Percentiles rank a stretch among this genome's conserved stretches.
Evolutionary conservation across 2,329 filamentous ascomycete species (phyloP).

Genomic region (Aspergillus piperis): DNA sequence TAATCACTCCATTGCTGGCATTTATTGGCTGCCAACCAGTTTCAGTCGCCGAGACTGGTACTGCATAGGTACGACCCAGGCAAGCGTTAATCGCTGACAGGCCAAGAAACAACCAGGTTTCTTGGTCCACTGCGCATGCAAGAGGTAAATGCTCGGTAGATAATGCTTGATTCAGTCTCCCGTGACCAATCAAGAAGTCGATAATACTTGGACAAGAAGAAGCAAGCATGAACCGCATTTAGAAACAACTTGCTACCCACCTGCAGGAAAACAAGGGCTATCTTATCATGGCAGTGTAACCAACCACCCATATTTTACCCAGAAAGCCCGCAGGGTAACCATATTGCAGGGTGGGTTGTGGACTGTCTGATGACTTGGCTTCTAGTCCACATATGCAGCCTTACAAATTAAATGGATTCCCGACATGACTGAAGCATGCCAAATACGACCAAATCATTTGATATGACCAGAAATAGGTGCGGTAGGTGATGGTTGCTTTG

Average conservation of each 20-base stretch:
- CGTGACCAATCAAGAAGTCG: slow-evolving; percentile 1
- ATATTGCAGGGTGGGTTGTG: background rate
- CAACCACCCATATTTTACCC: background rate
- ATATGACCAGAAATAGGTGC: background rate
- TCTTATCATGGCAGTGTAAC: background rate
- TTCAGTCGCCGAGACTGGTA: background rate
- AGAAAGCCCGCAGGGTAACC: background rate
- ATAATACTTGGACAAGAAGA: background rate
- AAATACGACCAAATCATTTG: background rate
- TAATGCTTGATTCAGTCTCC: slow-evolving; percentile 20
- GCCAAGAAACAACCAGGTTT: slow-evolving; percentile 17
- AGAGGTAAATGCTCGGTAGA: slow-evolving; percentile 18
- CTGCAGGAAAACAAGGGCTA: background rate
- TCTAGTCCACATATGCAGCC: background rate
- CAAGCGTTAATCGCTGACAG: background rate
- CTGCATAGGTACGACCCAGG: background rate
- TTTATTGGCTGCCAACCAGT: background rate
- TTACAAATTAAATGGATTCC: background rate
- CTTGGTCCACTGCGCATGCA: slow-evolving; percentile 14
- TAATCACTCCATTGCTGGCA: background rate
- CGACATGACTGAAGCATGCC: background rate
- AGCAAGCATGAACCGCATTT: background rate
- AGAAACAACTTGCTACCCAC: background rate
- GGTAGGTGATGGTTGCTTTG: background rate
- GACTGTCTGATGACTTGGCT: background rate